Evolutionary conservation across 2,329 filamentous ascomycete species (phyloP).

Genomic region (Huntiella abstrusa): DNA sequence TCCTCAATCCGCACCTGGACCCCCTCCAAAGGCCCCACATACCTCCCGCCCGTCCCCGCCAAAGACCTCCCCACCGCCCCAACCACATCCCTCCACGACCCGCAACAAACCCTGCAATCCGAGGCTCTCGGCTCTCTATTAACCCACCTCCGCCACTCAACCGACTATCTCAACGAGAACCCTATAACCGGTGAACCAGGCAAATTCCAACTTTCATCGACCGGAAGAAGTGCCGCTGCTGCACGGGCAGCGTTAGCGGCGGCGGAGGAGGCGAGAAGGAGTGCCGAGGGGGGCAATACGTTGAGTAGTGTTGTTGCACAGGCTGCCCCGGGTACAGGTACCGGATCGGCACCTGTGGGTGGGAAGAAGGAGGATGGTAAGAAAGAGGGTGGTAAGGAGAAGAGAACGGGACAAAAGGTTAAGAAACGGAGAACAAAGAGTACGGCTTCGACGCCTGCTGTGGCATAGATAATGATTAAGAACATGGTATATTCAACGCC

Average conservation of each 20-base stretch:
- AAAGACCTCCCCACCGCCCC: conserved; percentile 14
- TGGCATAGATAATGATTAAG: not conserved
- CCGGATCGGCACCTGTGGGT: not conserved
- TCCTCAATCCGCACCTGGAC: conserved; percentile 35
- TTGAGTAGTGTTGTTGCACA: not conserved
- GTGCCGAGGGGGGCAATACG: no score
- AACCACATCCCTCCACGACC: conserved; percentile 14
- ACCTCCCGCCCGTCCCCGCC: conserved; percentile 22
- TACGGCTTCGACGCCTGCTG: not conserved
- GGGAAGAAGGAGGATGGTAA: conserved; percentile 16
- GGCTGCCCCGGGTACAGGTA: not conserved
- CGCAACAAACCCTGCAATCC: conserved; percentile 15
- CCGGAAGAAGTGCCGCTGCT: conserved; percentile 25
- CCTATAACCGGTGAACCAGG: conserved; percentile 47
- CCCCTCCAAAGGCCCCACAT: conserved; percentile 33
- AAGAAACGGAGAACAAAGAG: conserved; percentile 3
- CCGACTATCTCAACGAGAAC: conserved; percentile 49
- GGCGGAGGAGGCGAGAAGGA: not conserved
- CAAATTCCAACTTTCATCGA: conserved; percentile 45
- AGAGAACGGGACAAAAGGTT: conserved; percentile 16
- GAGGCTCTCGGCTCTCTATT: conserved; percentile 37
- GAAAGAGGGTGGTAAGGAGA: conserved; percentile 16
- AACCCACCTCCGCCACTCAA: conserved; percentile 38
- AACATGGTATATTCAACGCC: not conserved
- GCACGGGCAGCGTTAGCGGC: conserved; percentile 16